Base-by-base conservation (phyloP, 164 flowering plant species). In the Umbellularia californica region DNA sequence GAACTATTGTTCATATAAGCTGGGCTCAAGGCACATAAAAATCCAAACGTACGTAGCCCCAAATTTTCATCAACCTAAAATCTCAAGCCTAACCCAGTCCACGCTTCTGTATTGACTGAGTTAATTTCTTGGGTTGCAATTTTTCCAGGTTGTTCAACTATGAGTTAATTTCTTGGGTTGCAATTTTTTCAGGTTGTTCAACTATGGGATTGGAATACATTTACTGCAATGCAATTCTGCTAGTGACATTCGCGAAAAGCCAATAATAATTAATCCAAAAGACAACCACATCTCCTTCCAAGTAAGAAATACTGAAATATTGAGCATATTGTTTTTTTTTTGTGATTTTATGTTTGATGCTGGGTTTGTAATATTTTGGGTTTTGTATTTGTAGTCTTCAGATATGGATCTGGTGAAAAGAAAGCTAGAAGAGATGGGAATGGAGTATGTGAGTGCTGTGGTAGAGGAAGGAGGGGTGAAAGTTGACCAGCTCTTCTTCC, bases 261-360 rank as follows among this genome's bases (percentile, higher is more conserved):
- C 82, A 0, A 74, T 83, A 24, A 85, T 88, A 5, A 89, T 91
- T 47, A 87, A 89, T 75, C 93, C 96, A 12, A 88, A 90, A 79
- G 92, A 90, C 41, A 90, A 90, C 58, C 96, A 90, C 81, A 90
- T 91, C 19, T 91, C 93, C 58, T 91, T 91, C 83, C 91, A 88
- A 70, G 91, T 88, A 79, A 81, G 78, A 28, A 27, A 28, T 23
- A 19, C 23, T 9, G 47, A 41, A 41, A 41, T 41, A 41, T 9
- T 0, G 0, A 41, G 11, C 3, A 35, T 35, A 35, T 7, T 6
- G 47, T 35, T 35, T 35, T 3, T 35, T 6, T 6, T 7, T 6
- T 7, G 47, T 41, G 47, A 41, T 41, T 41, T 7, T 7, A 41
- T 41, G 47, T 7, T 41, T 41, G 11, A 41, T 7, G 47, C 10